Conservation (phyloP, 2,329 filamentous ascomycete species). For the Zarea fungicola region DNA sequence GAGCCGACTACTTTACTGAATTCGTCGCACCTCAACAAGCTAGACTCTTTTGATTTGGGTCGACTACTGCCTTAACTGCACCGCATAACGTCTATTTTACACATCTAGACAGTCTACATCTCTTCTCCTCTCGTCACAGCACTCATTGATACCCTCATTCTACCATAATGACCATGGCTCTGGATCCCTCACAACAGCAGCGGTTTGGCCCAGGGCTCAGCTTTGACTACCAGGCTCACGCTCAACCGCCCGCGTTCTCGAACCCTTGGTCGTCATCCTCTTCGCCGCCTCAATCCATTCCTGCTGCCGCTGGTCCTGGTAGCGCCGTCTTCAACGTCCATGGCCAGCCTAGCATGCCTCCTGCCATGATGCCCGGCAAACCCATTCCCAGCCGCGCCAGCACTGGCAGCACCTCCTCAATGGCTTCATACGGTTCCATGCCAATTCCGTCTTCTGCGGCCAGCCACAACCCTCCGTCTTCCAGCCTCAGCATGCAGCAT, state of each 20-base stretch:
- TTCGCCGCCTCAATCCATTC: constrained; percentile 36
- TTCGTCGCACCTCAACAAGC: neutral
- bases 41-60: too few relatives aligned
- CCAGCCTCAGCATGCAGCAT: constrained; percentile 27
- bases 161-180: constrained; percentile 84
- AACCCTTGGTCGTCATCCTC: constrained; percentile 76
- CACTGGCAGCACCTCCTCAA: constrained; percentile 50
- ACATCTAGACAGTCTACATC: constrained; percentile 16
- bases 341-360: constrained; percentile 44
- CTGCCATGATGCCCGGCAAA: constrained; percentile 48
- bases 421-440: constrained; percentile 68
- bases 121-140: constrained; percentile 1
- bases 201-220: constrained; percentile 67
- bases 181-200: constrained; percentile 85
- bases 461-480: constrained; percentile 57
- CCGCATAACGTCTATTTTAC: constrained; percentile 1
- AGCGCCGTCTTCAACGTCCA: constrained; percentile 60
- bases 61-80: neutral
- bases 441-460: constrained; percentile 71
- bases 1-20: neutral
- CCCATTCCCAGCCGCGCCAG: constrained; percentile 47
- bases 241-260: constrained; percentile 68
- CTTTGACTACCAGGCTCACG: constrained; percentile 63
- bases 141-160: neutral
- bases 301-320: constrained; percentile 37